Base-by-base conservation (phyloP, 345 rosid genomes). In the Linum tenue region DNA sequence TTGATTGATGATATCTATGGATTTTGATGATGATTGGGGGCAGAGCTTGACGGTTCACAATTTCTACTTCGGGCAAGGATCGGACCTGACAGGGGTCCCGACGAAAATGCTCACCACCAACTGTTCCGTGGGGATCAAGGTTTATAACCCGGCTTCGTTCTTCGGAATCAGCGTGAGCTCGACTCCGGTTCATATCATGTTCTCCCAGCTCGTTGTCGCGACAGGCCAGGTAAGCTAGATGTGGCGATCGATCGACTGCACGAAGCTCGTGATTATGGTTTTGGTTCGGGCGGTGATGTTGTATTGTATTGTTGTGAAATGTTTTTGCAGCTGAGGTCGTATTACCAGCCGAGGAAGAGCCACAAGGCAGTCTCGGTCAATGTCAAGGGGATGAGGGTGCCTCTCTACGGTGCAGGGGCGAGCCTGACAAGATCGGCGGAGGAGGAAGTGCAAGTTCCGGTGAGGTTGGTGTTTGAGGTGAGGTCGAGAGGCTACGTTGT, bases 331-430 rank as follows among this genome's bases (percentile, higher is more conserved):
- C 55, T 60, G 77, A 68, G 55, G 53, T 63, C 42, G 8, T 60
- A 64, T 56, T 64, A 59, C 39, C 77, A 68, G 38, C 63, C 69
- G 42, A 68, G 77, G 62, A 60, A 69, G 66, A 73, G 77, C 61
- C 63, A 60, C 63, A 31, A 40, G 53, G 55, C 51, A 1, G 69
- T 64, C 44, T 10, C 8, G 1, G 77, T 73, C 39, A 61, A 55
- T 53, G 59, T 69, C 7, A 7, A 55, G 38, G 77, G 70, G 14
- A 35, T 15, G 1, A 69, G 37, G 55, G 64, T 69, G 22, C 77
- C 73, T 5, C 70, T 69, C 16, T 69, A 69, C 7, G 73, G 67
- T 5, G 73, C 70, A 1, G 70, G 70, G 31, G 63, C 64, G 6
- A 65, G 63, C 31, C 39, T 69, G 9, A 65, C 35, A 0, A 31